These are phyloP conservation scores for Xylariaceae sp. DNA, from an alignment of 2,329 filamentous ascomycete species.

Conservation along the genomic window DNA sequence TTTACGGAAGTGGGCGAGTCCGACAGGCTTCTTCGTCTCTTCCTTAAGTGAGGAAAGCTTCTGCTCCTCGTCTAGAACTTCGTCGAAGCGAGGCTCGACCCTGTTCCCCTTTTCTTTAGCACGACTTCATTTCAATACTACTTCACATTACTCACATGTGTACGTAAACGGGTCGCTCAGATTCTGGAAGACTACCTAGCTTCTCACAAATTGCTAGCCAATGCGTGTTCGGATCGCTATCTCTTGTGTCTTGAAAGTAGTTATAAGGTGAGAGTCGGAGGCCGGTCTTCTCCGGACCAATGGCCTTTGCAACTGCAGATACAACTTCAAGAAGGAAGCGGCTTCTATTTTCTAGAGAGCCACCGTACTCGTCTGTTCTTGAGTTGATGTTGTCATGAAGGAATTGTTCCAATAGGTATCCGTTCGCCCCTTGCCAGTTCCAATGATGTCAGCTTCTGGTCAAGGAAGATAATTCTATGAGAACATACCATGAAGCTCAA, in stretches of 20 bases:
- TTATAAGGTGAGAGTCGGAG: constrained; percentile 25
- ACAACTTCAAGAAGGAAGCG: constrained; percentile 24
- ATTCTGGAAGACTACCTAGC: constrained; percentile 31
- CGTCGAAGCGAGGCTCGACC: constrained; percentile 45
- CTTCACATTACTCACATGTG: constrained; percentile 36
- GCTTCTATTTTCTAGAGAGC: constrained; percentile 24
- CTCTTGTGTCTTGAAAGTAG: constrained; percentile 25
- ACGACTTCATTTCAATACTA: neutral
- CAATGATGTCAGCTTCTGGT: too few species aligned
- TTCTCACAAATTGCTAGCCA: constrained; percentile 35
- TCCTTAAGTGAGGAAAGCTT: constrained; percentile 38
- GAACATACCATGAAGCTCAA: constrained; percentile 43
- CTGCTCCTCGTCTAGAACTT: constrained; percentile 40
- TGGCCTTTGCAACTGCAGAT: constrained; percentile 20
- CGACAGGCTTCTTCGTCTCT: constrained; percentile 25
- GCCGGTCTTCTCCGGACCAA: constrained; percentile 22
- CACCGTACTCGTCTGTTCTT: constrained; percentile 26
- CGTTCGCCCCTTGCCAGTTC: constrained; percentile 39
- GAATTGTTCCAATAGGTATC: constrained; percentile 58
- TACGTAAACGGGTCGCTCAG: constrained; percentile 39
- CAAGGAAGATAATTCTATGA: too few species aligned
- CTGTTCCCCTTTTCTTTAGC: constrained; percentile 18
- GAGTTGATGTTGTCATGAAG: constrained; percentile 32
- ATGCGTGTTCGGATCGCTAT: constrained; percentile 25
- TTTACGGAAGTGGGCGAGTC: constrained; percentile 38